Percentiles rank a stretch among this genome's conserved stretches.
Conservation (phyloP, 179 eudicot genomes). For the Silene noctiflora region DNA sequence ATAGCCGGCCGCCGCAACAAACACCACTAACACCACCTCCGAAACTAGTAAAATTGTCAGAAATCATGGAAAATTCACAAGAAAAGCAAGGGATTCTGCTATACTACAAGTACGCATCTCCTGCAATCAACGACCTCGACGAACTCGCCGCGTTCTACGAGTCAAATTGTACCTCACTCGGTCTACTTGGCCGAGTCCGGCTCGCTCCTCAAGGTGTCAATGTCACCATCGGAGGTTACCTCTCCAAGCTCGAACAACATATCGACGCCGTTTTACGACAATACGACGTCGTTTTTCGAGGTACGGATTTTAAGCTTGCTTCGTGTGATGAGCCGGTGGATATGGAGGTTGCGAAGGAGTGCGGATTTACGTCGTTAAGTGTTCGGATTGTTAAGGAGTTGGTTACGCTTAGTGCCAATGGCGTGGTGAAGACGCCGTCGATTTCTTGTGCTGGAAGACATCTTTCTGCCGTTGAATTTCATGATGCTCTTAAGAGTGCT, state of each 20-base stretch:
- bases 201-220: conserved; percentile 85
- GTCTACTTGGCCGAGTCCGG: conserved; percentile 86
- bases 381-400: conserved; percentile 87
- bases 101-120: conserved; percentile 71
- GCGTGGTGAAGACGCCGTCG: conserved; percentile 55
- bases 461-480: conserved; percentile 87
- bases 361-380: conserved; percentile 86
- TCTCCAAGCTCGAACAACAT: conserved; percentile 56
- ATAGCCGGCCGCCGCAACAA: background rate
- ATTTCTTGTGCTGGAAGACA: conserved; percentile 75
- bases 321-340: conserved; percentile 57
- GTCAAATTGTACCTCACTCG: conserved; percentile 68
- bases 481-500: conserved; percentile 63
- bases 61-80: background rate
- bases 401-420: conserved; percentile 73
- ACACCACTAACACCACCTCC: background rate
- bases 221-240: conserved; percentile 82
- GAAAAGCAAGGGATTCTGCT: conserved; percentile 57
- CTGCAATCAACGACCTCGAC: conserved; percentile 48
- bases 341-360: conserved; percentile 71
- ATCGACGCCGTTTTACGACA: conserved; percentile 46
- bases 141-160: conserved; percentile 53
- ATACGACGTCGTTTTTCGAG: conserved; percentile 52
- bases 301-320: conserved; percentile 92
- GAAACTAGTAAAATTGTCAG: background rate